Conservation (phyloP, 2,329 filamentous ascomycete genomes). For the Mycocentrospora acerina region DNA sequence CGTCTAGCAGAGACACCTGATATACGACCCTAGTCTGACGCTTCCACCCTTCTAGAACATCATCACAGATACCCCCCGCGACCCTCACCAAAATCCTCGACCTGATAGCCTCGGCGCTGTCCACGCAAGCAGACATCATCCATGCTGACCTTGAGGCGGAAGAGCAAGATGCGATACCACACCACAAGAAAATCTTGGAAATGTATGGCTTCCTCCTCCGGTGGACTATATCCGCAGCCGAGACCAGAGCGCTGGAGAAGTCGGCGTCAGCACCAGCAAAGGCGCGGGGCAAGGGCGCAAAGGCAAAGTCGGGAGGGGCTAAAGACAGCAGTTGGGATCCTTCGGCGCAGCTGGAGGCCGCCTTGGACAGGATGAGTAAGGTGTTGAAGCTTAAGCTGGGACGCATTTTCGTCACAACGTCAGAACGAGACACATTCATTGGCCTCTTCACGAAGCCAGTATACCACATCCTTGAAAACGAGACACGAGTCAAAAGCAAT, state of each 20-base stretch:
- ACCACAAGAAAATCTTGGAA: conserved; percentile 90
- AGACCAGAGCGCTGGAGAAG: conserved; percentile 91
- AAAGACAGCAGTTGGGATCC: conserved; percentile 89
- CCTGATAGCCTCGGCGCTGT: conserved; percentile 80
- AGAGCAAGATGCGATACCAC: conserved; percentile 74
- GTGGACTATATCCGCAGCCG: conserved; percentile 93
- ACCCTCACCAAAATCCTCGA: conserved; percentile 92
- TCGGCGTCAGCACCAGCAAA: conserved; percentile 70
- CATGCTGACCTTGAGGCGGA: conserved; percentile 87
- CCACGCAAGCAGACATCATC: conserved; percentile 80
- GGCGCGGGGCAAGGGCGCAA: conserved; percentile 71
- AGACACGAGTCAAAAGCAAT: conserved; percentile 85
- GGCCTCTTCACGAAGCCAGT: conserved; percentile 88
- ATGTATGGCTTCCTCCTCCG: conserved; percentile 92
- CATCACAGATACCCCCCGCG: conserved; percentile 74
- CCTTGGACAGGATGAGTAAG: conserved; percentile 93
- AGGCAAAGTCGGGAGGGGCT: conserved; percentile 58
- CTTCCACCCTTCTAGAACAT: conserved; percentile 74
- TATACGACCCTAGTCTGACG: conserved; percentile 60
- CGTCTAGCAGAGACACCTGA: conserved; percentile 64
- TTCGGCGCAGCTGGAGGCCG: conserved; percentile 79
- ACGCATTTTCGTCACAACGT: conserved; percentile 93
- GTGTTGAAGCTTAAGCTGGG: conserved; percentile 89
- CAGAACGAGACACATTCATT: conserved; percentile 93
- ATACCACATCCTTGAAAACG: conserved; percentile 91